Evolutionary conservation across 345 rosid genomes (phyloP).

Genomic region (Sapria himalayana): DNA sequence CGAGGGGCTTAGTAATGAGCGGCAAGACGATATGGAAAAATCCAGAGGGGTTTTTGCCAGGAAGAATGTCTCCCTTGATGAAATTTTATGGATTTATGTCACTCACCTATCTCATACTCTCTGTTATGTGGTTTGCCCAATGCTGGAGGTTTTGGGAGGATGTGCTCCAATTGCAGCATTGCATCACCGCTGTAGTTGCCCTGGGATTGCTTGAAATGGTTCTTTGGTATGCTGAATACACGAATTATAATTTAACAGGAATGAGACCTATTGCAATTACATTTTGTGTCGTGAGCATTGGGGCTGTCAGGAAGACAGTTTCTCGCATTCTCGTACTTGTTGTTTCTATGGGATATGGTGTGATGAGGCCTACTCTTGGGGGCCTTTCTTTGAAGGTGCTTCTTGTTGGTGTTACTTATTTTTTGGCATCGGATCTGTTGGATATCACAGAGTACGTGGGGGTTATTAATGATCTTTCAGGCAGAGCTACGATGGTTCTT

Average conservation of each 20-base stretch:
- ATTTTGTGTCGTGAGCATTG: conserved; percentile 79
- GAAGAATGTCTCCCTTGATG: conserved; percentile 91
- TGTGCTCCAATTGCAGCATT: conserved; percentile 79
- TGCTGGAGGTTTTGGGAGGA: conserved; percentile 63
- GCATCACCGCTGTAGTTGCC: conserved; percentile 50
- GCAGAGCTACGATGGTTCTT: conserved; percentile 69
- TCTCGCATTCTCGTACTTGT: conserved; percentile 60
- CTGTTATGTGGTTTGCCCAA: conserved; percentile 60
- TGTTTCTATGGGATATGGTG: conserved; percentile 96
- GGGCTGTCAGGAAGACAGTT: conserved; percentile 55
- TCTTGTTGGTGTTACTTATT: conserved; percentile 68
- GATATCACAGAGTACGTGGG: conserved; percentile 85
- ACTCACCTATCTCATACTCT: conserved; percentile 44
- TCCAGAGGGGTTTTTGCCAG: conserved; percentile 79
- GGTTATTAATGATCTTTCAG: conserved; percentile 64
- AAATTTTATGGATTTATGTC: conserved; percentile 60
- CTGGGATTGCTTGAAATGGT: conserved; percentile 84
- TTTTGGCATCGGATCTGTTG: conserved; percentile 74
- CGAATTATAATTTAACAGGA: conserved; percentile 58
- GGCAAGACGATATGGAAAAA: conserved; percentile 95
- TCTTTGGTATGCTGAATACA: conserved; percentile 76
- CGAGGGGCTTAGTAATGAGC: conserved; percentile 52
- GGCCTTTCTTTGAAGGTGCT: conserved; percentile 92
- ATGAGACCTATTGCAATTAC: conserved; percentile 62
- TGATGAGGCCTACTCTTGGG: conserved; percentile 88